These are phyloP conservation scores for Stephanodiscus minutulus DNA, from an alignment of 108 stramenopile species.

Conservation along the genomic window DNA sequence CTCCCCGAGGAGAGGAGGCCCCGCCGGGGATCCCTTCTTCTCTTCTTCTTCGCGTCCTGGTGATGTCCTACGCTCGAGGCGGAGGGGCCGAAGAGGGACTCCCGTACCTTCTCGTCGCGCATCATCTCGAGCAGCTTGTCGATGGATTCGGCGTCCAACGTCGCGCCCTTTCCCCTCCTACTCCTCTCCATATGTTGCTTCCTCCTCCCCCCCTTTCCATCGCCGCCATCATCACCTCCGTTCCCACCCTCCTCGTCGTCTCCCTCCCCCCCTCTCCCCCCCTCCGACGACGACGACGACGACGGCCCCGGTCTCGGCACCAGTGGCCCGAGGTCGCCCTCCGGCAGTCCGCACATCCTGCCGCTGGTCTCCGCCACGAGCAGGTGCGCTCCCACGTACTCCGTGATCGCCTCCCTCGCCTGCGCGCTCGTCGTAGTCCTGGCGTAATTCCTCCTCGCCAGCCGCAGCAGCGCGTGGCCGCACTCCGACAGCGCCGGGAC, in stretches of 20 bases:
- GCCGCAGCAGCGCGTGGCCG: slow-evolving; percentile 54
- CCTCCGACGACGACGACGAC: not conserved
- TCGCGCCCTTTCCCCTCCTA: slow-evolving; percentile 13
- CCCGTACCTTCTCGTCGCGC: slow-evolving; percentile 58
- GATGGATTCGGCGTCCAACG: slow-evolving; percentile 29
- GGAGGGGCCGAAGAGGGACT: slow-evolving; percentile 40
- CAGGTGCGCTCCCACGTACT: slow-evolving; percentile 64
- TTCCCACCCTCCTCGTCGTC: slow-evolving; percentile 1
- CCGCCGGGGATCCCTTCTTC: slow-evolving; percentile 14
- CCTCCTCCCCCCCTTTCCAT: not conserved
- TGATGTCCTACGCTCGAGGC: slow-evolving; percentile 23
- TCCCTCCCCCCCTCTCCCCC: too few relatives aligned
- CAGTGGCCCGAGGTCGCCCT: slow-evolving; percentile 45
- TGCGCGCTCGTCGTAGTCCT: slow-evolving; percentile 18
- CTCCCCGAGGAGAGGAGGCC: slow-evolving; percentile 17
- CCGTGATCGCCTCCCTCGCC: slow-evolving; percentile 56
- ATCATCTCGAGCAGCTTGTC: slow-evolving; percentile 26
- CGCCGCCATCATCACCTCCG: slow-evolving; percentile 3
- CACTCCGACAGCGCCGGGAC: slow-evolving; percentile 31
- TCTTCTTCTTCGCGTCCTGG: slow-evolving; percentile 45
- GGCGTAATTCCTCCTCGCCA: slow-evolving; percentile 51
- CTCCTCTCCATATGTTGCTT: slow-evolving; percentile 1
- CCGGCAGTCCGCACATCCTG: slow-evolving; percentile 33
- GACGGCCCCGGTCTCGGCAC: too few relatives aligned
- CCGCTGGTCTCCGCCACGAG: slow-evolving; percentile 57